Base-by-base conservation (phyloP, 129 eudicot genomes). In the Escallonia rubra region DNA sequence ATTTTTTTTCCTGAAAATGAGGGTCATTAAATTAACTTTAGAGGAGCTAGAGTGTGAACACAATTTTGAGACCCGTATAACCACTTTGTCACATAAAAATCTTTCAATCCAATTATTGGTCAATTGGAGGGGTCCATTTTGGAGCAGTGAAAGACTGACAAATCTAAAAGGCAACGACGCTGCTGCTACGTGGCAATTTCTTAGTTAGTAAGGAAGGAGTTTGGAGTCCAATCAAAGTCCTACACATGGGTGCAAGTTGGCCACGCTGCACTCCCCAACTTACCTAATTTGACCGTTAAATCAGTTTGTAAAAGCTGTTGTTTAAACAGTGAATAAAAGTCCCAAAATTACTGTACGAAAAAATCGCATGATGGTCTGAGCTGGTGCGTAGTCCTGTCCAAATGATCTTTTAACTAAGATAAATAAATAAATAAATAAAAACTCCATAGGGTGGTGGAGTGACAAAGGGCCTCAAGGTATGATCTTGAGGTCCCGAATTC, bases 141-240 rank as follows among this genome's bases (percentile, higher is more conserved):
- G 51, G 8, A 47, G 51, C 10, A 47, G 51, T 47, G 6, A 47
- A 47, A 5, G 51, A 47, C 10, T 0, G 51, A 5, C 13, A 50
- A 50, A 9, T 5, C 51, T 8, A 50, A 50, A 50, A 50, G 55
- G 8, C 3, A 6, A 4, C 2, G 55, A 50, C 4, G 55, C 12
- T 8, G 55, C 3, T 50, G 65, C 10, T 55, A 76, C 65, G 75
- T 76, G 81, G 73, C 74, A 60, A 8, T 81, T 77, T 77, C 86
- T 77, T 81, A 81, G 82, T 61, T 55, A 47, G 79, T 73, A 77
- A 81, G 86, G 57, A 81, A 81, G 69, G 66, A 51, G 82, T 39
- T 47, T 66, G 41, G 34, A 7, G 4, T 16, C 57, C 68, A 47
- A 45, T 46, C 41, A 63, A 16, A 5, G 2, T 44, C 50, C 54